Evolutionary conservation across 1,284 basidiomycete species (phyloP).

Genomic region (Macrocystidia cucumis): DNA sequence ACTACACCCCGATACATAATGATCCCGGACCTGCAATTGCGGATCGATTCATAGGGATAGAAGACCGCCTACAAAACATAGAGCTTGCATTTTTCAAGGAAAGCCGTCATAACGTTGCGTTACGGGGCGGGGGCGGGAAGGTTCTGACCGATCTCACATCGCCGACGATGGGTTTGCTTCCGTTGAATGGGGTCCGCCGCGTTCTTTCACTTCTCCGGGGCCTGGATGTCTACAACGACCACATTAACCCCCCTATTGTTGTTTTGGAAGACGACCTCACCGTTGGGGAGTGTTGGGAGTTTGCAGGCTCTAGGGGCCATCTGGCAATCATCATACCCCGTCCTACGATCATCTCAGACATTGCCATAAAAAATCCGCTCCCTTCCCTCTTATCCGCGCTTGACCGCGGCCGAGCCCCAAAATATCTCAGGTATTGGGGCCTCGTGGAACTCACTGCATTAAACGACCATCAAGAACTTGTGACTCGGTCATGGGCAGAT

Average conservation of each 20-base stretch:
- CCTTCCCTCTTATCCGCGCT: neutral
- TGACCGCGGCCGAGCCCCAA: neutral
- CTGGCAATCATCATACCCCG: neutral
- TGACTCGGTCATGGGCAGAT: neutral
- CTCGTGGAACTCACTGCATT: neutral
- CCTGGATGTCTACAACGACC: neutral
- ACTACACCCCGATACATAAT: neutral
- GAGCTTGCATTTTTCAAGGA: no score
- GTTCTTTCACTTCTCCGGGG: neutral
- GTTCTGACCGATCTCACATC: neutral
- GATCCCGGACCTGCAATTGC: neutral
- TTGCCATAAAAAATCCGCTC: neutral
- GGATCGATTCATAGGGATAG: neutral
- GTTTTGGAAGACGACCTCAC: neutral
- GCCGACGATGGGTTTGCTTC: neutral
- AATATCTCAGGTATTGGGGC: neutral
- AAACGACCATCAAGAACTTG: neutral
- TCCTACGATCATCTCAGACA: neutral
- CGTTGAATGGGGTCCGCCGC: neutral
- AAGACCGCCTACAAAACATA: no score
- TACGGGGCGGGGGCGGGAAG: neutral
- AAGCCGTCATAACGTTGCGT: neutral
- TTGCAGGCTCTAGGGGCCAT: neutral
- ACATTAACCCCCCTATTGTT: neutral
- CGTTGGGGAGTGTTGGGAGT: neutral